Evolutionary conservation across 306 rosid genomes (phyloP), one percentile per base, ranked within the genome.

Genomic region (Quillaja saponaria): DNA sequence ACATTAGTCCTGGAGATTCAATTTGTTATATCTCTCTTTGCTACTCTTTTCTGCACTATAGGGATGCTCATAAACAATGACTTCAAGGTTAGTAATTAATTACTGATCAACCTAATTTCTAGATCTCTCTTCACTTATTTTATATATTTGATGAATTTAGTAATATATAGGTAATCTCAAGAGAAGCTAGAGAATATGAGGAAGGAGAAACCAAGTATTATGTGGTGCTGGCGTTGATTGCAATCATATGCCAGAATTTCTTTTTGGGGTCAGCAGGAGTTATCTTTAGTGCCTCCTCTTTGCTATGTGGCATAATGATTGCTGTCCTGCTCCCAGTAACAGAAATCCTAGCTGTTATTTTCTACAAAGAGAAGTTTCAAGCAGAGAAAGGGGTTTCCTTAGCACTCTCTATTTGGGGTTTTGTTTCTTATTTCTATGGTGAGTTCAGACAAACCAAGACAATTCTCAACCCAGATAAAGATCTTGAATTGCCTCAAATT

Each of bases 61-160:
- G 99, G 99, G 10, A 89, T 92, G 99, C 14, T 89, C 0, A 67
- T 85, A 55, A 68, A 92, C 75, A 69, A 92, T 4, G 96, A 92
- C 72, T 87, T 89, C 63, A 55, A 89, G 95, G 99, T 88, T 25
- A 3, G 31, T 4, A 1, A 3, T 1, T 18, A 4, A 13, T 16
- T 37, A 6, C 12, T 48, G 34, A 10, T 53, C 31, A 9, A 0
- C 34, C 28, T 12, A 37, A 37, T 5, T 3, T 19, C 1, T 21
- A 8, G 49, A 17, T 33, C 8, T 1, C 10, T 34, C 13, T 17
- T 28, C 33, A 46, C 1, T 7, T 39, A 8, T 39, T 39, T 14
- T 9, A 6, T 14, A 37, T 10, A 21, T 38, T n/a, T 37, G 2
- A 0, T 0, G 28, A 64, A 15, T 38, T 53, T 44, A 8, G 18